These are phyloP conservation scores for Penicillium herquei DNA, from an alignment of 495 filamentous ascomycete genomes.

Conservation along the genomic window DNA sequence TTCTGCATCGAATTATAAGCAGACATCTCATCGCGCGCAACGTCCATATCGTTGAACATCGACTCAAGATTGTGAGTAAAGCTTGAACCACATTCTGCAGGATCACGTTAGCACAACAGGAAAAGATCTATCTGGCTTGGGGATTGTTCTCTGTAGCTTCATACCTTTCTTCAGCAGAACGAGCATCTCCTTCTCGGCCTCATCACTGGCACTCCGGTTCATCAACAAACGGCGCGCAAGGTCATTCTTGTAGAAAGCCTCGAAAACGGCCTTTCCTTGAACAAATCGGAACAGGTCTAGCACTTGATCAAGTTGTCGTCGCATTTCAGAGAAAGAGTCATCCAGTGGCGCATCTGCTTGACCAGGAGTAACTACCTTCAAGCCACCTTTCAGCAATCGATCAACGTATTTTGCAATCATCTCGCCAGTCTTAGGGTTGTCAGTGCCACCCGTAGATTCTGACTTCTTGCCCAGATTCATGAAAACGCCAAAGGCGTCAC, in stretches of 20 bases:
- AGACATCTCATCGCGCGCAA: slow-evolving; percentile 78
- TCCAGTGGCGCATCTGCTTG: slow-evolving; percentile 55
- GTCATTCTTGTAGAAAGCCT: slow-evolving; percentile 98
- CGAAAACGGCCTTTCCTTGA: slow-evolving; percentile 95
- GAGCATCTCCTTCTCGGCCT: slow-evolving; percentile 95
- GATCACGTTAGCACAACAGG: slow-evolving; percentile 5
- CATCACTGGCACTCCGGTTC: slow-evolving; percentile 85
- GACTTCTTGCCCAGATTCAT: slow-evolving; percentile 81
- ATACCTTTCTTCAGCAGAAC: slow-evolving; percentile 75
- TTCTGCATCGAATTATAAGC: slow-evolving; percentile 63
- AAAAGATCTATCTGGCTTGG: background rate
- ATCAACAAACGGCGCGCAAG: slow-evolving; percentile 85
- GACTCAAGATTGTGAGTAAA: slow-evolving; percentile 97
- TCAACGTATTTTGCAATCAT: slow-evolving; percentile 99
- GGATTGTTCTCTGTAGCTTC: slow-evolving; percentile 4
- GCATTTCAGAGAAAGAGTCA: slow-evolving; percentile 88
- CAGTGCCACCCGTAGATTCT: slow-evolving; percentile 64
- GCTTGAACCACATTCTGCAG: slow-evolving; percentile 77
- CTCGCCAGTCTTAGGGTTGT: slow-evolving; percentile 91
- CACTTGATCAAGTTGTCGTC: slow-evolving; percentile 84
- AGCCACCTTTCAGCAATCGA: slow-evolving; percentile 78
- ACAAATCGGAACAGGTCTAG: slow-evolving; percentile 96
- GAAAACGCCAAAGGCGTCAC: slow-evolving; percentile 82
- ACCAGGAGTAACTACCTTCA: slow-evolving; percentile 61
- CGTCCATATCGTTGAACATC: slow-evolving; percentile 98